Evolutionary conservation across 768 basidiomycete genomes (phyloP), one percentile per base, ranked within the genome.

Genomic region (Hygrocybe punicea): DNA sequence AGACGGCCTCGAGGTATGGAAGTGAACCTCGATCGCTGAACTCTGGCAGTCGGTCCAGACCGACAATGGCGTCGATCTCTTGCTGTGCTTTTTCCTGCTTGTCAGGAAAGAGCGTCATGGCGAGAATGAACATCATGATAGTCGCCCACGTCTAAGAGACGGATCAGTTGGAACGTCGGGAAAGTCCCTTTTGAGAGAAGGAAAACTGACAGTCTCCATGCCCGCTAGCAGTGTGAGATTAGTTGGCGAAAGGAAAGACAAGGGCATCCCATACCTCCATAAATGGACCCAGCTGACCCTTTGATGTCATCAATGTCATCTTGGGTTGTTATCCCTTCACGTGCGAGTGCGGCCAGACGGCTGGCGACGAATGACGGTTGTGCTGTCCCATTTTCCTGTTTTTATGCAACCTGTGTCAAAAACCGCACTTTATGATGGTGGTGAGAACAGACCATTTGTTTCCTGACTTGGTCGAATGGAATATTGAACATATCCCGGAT

Each of bases 191-290:
- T 29, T 29, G 8, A n/a, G 33, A 39, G 17, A 21, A 36, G 16
- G 51, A 21, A 55, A 19, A 63, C 63, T 29, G n/a, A 71, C 69
- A n/a, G 70, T 69, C 44, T 78, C 76, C 17, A 71, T 65, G 0
- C 73, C 78, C 37, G 70, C 40, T 42, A 42, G 11, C 14, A 10
- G 19, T 42, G 19, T 42, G 29, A 42, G 14, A 42, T 42, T 19
- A 42, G 40, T 42, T 19, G 40, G 19, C 16, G 19, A 19, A 14
- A 42, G 40, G 40, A 42, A 19, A 14, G 14, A 42, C 16, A 42
- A 14, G 14, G 40, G 40, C 14, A 14, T 14, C 19, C 11, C 40
- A 42, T 42, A 42, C 40, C 78, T 21, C 63, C 66, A 48, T 72
- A 77, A 23, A 74, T 71, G 17, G 67, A 62, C 6, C 68, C 73